phyloP scores from a whole-genome alignment of 1,139 yeast genomes.

The Protomyces lactucae-debilis region DNA sequence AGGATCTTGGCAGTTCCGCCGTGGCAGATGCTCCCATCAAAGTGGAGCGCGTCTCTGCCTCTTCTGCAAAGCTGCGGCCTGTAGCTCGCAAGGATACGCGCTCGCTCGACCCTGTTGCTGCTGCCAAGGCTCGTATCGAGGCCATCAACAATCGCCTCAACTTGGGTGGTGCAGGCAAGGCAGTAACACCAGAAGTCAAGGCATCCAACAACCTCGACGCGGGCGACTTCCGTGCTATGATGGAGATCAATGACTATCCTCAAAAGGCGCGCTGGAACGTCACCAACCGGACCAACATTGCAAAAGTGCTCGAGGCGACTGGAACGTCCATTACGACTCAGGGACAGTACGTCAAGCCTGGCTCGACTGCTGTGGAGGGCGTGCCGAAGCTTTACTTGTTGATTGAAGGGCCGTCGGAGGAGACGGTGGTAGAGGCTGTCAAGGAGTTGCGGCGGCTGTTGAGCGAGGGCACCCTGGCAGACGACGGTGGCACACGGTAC shows the following conservation, averaged over 20 bases:
- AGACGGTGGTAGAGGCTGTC: conserved; percentile 63
- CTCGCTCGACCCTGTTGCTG: conserved; percentile 27
- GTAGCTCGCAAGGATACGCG: conserved; percentile 9
- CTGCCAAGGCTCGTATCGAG: conserved; percentile 29
- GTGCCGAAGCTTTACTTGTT: conserved; percentile 74
- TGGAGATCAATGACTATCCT: conserved; percentile 81
- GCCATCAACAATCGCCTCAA: conserved; percentile 30
- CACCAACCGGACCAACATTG: conserved; percentile 61
- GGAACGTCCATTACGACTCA: conserved; percentile 76
- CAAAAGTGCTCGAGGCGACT: conserved; percentile 64
- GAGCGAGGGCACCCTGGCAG: conserved; percentile 45
- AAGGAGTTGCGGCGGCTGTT: conserved; percentile 56
- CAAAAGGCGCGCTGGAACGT: conserved; percentile 76
- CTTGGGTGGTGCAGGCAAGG: conserved; percentile 41
- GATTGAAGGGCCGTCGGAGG: conserved; percentile 70
- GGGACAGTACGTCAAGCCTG: conserved; percentile 70
- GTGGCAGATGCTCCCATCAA: conserved; percentile 29
- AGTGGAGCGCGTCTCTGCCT: conserved; percentile 30
- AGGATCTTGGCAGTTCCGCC: conserved; percentile 29
- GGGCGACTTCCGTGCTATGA: conserved; percentile 62
- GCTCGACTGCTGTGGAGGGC: conserved; percentile 45
- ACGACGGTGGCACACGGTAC: conserved; percentile 18
- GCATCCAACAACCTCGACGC: conserved; percentile 47
- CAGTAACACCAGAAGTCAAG: conserved; percentile 47
- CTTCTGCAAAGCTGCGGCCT: conserved; percentile 4